Base-by-base conservation (phyloP, 371 early-diverging fungal species). In the Circinella umbellata region DNA sequence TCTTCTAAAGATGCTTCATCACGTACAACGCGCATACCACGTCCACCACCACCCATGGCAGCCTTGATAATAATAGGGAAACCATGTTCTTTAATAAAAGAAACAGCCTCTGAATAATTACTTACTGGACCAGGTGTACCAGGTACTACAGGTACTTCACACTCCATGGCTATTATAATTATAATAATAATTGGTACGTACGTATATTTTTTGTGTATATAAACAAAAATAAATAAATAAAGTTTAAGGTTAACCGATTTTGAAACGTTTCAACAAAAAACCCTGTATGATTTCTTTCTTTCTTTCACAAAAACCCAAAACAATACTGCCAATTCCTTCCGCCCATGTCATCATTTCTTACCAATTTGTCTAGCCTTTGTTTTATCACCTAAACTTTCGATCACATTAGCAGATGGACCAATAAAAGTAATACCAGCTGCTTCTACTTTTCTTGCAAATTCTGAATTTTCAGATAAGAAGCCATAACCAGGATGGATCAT, bases 21-120 rank as follows among this genome's bases (percentile, higher is more conserved):
- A 67, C 93, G 89, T 38, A 96, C 96, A 9, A 95, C 95, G 70
- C 96, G 91, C 96, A 99, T 96, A 70, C 98, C 99, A 77, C 98
- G 94, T 47, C 99, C 99, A 76, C 99, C 99, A 65, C 98, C 97
- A 51, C 97, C 97, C 91, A 95, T 94, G 17, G 97, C 95, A 5
- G 97, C 96, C 82, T 99, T 99, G 83, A 98, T 93, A 67, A 99
- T 97, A 68, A 99, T 88, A 0, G 99, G 99, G 79, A 94, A 93
- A 0, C 96, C 96, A 75, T 96, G 79, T 73, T 91, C 86, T 66
- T 84, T 73, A 72, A 93, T 91, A 73, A 98, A 97, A 0, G 79
- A 82, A 60, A 86, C 79, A 6, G 91, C 94, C 17, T 96, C 92
- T 0, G 61, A 76, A 55, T 84, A 75, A 10, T 86, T 85, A 47